These are phyloP conservation scores for Mucor ambiguus DNA, from an alignment of 371 early-diverging fungal genomes.

Conservation along the genomic window DNA sequence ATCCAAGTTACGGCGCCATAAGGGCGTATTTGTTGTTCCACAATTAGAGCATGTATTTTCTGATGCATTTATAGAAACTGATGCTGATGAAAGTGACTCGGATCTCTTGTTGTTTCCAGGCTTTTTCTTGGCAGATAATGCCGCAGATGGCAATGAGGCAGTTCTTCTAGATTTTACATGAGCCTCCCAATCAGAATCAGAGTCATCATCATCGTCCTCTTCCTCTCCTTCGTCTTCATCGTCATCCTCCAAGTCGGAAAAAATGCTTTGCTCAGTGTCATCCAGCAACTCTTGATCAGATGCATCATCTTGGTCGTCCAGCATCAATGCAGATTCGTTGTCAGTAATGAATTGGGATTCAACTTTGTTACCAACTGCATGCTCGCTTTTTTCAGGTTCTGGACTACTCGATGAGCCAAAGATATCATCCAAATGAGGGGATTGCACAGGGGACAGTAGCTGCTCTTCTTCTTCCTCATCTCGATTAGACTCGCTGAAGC, in stretches of 20 bases:
- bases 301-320: conserved; percentile 7
- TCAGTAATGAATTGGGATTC: not conserved
- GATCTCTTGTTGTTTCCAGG: conserved; percentile 7
- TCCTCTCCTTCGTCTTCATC: conserved; percentile 8
- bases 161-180: conserved; percentile 7
- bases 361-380: not conserved
- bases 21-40: conserved; percentile 35
- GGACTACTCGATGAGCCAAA: not conserved
- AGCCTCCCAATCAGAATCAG: conserved; percentile 24
- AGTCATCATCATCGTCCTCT: conserved; percentile 1
- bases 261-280: not conserved
- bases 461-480: conserved; percentile 22
- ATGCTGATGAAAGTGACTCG: not conserved
- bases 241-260: not conserved
- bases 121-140: conserved; percentile 1
- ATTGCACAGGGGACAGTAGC: conserved; percentile 22
- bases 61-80: not conserved
- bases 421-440: conserved; percentile 9
- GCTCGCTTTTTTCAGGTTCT: conserved; percentile 4
- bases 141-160: conserved; percentile 6
- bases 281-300: conserved; percentile 7
- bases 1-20: conserved; percentile 37
- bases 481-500: conserved; percentile 20
- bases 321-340: not conserved
- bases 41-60: conserved; percentile 31